A percentile compares a stretch with the other conserved stretches of the same genome.
phyloP scores from a whole-genome alignment of 139 green algal genomes.

The Raphidocelis subcapitata region DNA sequence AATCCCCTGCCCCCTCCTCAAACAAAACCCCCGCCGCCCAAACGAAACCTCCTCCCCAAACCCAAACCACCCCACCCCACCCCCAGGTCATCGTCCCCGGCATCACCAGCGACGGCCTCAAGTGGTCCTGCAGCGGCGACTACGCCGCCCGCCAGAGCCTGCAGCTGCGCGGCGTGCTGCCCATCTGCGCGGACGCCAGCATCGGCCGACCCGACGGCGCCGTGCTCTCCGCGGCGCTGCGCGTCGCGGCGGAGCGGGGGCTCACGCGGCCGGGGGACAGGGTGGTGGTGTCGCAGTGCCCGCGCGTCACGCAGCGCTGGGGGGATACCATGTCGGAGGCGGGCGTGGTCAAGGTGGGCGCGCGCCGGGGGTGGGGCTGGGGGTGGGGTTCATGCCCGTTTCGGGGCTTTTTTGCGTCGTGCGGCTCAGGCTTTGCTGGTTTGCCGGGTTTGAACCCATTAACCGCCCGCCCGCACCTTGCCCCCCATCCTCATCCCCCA shows the following conservation, averaged over 20 bases:
- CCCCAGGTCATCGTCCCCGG: conserved; percentile 32
- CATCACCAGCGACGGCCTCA: conserved; percentile 29
- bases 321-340: conserved; percentile 46
- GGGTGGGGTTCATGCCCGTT: too few relatives aligned
- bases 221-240: conserved; percentile 25
- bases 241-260: conserved; percentile 23
- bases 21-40: too few relatives aligned
- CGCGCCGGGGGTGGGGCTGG: neutral
- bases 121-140: conserved; percentile 35
- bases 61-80: too few relatives aligned
- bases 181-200: conserved; percentile 46
- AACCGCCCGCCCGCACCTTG: too few relatives aligned
- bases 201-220: conserved; percentile 26
- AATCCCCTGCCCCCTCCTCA: too few relatives aligned
- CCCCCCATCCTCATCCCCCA: too few relatives aligned
- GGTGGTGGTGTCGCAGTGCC: conserved; percentile 59
- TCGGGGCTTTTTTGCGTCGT: too few relatives aligned
- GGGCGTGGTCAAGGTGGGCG: conserved; percentile 58
- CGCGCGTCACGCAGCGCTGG: conserved; percentile 35
- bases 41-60: too few relatives aligned
- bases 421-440: too few relatives aligned
- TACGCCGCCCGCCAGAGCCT: conserved; percentile 51
- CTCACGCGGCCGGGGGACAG: conserved; percentile 45
- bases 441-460: too few relatives aligned
- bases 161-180: conserved; percentile 53